These are phyloP conservation scores for Russula olivacea DNA, from an alignment of 768 basidiomycete genomes.

Conservation along the genomic window DNA sequence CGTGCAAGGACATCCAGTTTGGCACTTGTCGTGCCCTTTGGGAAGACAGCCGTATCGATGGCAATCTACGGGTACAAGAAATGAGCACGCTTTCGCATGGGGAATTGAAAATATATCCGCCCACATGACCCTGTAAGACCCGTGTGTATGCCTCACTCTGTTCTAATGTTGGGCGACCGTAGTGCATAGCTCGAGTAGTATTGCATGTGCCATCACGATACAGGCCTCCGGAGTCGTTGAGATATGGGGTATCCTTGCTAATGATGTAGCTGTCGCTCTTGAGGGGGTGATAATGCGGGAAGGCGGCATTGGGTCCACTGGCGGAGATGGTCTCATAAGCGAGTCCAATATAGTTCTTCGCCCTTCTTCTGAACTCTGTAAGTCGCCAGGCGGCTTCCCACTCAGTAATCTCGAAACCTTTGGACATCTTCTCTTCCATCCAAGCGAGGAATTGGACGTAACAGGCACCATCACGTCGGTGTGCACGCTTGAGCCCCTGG, in stretches of 20 bases:
- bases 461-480: constrained; percentile 84
- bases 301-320: constrained; percentile 83
- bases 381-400: constrained; percentile 86
- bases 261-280: constrained; percentile 65
- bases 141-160: constrained; percentile 90
- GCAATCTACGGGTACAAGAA: constrained; percentile 56
- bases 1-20: constrained; percentile 88
- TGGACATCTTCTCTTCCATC: constrained; percentile 73
- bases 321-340: constrained; percentile 90
- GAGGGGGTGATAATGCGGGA: constrained; percentile 88
- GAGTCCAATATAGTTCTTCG: constrained; percentile 73
- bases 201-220: constrained; percentile 88
- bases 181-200: constrained; percentile 76
- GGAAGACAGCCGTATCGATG: constrained; percentile 86
- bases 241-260: constrained; percentile 72
- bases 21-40: constrained; percentile 78
- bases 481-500: constrained; percentile 75
- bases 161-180: constrained; percentile 77
- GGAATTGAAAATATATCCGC: constrained; percentile 36
- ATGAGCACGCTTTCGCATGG: constrained; percentile 18
- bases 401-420: constrained; percentile 82
- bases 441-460: constrained; percentile 85
- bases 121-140: constrained; percentile 92
- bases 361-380: constrained; percentile 64
- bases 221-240: constrained; percentile 92